A percentile compares a stretch with the other conserved stretches of the same genome.
These are phyloP conservation scores for Phytophthora podocarpi DNA, from an alignment of 352 stramenopile genomes.

Conservation along the genomic window DNA sequence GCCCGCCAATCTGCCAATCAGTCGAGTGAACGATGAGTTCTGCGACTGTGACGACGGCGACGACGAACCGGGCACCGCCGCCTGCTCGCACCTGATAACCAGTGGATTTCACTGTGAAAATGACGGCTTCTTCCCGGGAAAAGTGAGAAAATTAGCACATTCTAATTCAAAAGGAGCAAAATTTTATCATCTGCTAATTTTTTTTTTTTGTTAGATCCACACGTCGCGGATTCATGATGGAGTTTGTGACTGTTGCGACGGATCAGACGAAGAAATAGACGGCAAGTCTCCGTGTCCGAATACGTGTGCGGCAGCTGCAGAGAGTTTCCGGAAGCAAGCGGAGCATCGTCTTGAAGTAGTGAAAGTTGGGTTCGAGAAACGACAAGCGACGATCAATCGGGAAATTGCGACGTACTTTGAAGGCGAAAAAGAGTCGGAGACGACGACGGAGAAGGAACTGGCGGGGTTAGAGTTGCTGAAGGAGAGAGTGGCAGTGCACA, in stretches of 20 bases:
- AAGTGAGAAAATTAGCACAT: constrained; percentile 31
- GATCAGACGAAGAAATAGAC: constrained; percentile 85
- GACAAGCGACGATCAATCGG: constrained; percentile 42
- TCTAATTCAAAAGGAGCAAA: no score
- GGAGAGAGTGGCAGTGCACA: constrained; percentile 63
- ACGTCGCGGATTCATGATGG: constrained; percentile 92
- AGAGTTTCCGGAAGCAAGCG: constrained; percentile 41
- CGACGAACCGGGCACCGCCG: constrained; percentile 90
- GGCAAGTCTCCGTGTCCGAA: constrained; percentile 39
- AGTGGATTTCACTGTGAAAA: constrained; percentile 81
- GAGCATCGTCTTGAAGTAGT: constrained; percentile 46
- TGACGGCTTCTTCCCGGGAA: constrained; percentile 57
- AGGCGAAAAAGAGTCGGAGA: constrained; percentile 30
- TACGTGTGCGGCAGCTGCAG: constrained; percentile 51
- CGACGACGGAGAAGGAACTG: constrained; percentile 41
- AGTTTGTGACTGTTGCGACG: constrained; percentile 98
- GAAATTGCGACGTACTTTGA: constrained; percentile 57
- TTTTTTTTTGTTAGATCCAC: constrained; percentile 48
- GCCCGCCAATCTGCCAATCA: constrained; percentile 34
- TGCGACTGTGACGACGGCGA: constrained; percentile 92
- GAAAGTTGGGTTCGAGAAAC: constrained; percentile 50
- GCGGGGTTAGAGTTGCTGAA: constrained; percentile 50
- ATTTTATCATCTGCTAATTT: neutral
- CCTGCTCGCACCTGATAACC: constrained; percentile 62
- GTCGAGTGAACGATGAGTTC: constrained; percentile 92